A percentile compares a stretch with the other conserved stretches of the same genome.
These are phyloP conservation scores for Didymella pinodella DNA, from an alignment of 2,329 filamentous ascomycete genomes.

Conservation along the genomic window DNA sequence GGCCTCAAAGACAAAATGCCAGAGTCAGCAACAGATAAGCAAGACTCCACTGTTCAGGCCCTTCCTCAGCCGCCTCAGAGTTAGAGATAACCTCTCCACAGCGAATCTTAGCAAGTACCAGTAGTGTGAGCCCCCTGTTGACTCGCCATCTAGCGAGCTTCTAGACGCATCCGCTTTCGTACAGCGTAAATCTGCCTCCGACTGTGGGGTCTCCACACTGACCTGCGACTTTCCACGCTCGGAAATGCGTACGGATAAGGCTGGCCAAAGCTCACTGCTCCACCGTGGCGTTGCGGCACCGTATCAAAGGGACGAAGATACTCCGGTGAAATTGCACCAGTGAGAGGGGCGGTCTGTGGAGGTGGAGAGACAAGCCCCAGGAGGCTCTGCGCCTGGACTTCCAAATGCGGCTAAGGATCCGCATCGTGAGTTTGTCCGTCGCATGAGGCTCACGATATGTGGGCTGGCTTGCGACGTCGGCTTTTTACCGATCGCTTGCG, in stretches of 20 bases:
- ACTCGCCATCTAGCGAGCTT: conserved; percentile 34
- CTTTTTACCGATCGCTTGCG: conserved; percentile 19
- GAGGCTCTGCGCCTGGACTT: conserved; percentile 16
- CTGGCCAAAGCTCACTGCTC: conserved; percentile 24
- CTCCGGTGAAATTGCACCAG: conserved; percentile 27
- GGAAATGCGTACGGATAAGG: conserved; percentile 26
- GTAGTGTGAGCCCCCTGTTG: conserved; percentile 26
- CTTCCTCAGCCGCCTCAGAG: conserved; percentile 12
- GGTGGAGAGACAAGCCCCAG: conserved; percentile 7
- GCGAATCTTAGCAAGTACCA: conserved; percentile 6
- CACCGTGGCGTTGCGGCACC: conserved; percentile 13
- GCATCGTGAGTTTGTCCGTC: conserved; percentile 22
- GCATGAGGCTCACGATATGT: conserved; percentile 25
- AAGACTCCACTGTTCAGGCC: conserved; percentile 27
- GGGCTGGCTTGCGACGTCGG: conserved; percentile 18
- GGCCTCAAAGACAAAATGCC: conserved; percentile 17
- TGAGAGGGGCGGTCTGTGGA: conserved; percentile 15
- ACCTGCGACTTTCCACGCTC: conserved; percentile 15
- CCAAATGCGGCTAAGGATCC: conserved; percentile 24
- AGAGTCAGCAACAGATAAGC: conserved; percentile 28
- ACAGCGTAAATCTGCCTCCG: conserved; percentile 22
- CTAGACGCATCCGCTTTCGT: conserved; percentile 31
- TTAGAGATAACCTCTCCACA: conserved; percentile 15
- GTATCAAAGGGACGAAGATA: conserved; percentile 24
- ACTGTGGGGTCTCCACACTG: conserved; percentile 35